phyloP scores from a whole-genome alignment of 1,284 basidiomycete species.

The Moesziomyces parantarcticus region DNA sequence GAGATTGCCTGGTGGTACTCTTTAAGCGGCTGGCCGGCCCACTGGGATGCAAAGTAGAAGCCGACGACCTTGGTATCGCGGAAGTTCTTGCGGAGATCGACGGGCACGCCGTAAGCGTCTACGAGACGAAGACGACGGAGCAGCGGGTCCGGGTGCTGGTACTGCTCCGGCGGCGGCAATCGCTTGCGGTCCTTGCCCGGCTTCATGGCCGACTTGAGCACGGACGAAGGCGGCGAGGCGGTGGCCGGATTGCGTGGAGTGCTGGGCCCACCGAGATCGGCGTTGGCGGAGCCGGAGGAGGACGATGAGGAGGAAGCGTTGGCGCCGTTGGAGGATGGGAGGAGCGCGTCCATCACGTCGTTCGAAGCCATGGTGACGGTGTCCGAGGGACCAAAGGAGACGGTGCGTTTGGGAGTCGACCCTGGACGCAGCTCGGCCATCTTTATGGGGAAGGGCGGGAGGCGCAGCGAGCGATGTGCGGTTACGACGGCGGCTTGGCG shows the following conservation, averaged over 20 bases:
- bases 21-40: conserved; percentile 53
- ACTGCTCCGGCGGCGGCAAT: conserved; percentile 60
- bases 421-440: conserved; percentile 46
- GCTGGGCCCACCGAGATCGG: conserved; percentile 12
- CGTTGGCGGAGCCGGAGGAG: not conserved
- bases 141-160: conserved; percentile 68
- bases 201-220: conserved; percentile 65
- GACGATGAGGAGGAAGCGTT: conserved; percentile 7
- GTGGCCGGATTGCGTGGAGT: conserved; percentile 20
- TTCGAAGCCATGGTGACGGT: conserved; percentile 23
- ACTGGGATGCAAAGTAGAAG: conserved; percentile 68
- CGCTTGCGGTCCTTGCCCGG: conserved; percentile 53
- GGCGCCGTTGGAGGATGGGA: conserved; percentile 11
- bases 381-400: conserved; percentile 55
- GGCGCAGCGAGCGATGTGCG: too few relatives aligned
- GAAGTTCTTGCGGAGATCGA: conserved; percentile 62
- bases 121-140: conserved; percentile 66
- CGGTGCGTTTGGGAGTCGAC: conserved; percentile 44
- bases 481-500: too few relatives aligned
- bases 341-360: conserved; percentile 1
- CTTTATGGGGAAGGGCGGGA: not conserved
- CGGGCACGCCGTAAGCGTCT: conserved; percentile 60
- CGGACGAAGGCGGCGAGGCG: conserved; percentile 26
- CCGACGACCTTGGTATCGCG: conserved; percentile 66
- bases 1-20: conserved; percentile 60